Evolutionary conservation across 495 filamentous ascomycete genomes (phyloP), one percentile per base, ranked within the genome.

Genomic region (Amorphotheca resinae): DNA sequence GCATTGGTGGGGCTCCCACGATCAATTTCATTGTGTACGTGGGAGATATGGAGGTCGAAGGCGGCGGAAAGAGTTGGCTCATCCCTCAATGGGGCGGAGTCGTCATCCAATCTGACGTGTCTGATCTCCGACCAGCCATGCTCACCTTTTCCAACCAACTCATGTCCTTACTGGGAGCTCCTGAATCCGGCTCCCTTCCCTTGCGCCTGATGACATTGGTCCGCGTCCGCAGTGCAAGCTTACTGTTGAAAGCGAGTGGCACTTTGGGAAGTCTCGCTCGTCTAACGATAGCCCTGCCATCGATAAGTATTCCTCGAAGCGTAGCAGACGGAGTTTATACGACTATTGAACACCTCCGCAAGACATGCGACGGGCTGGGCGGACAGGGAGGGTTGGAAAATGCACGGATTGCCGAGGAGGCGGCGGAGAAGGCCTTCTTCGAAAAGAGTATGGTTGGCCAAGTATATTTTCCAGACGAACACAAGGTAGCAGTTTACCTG

Each of bases 401-500:
- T 56, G 87, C 87, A 1, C 69, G 82, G 6, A 77, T 88, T 12
- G 93, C 93, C 4, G 87, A 94, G 58, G 72, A 70, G 2, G 84
- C 93, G 54, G 91, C 87, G 0, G 93, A 98, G 62, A 79, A 80
- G 39, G 91, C 87, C 2, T 98, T 98, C 61, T 98, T 98, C 53
- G 93, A 98, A 66, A 94, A 93, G 61, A 93, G 82, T 55, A 98
- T 98, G 91, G 91, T 98, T 32, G 91, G 91, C 0, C 91, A 96
- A 64, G 79, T 95, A 21, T 95, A 84, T 73, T 98, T 86, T 60
- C 91, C 91, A 1, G 93, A 98, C 55, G 91, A 98, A 63, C 91
- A 98, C 56, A 98, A 96, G 62, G 73, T 96, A n/a, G 93, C 91
- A 0, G 91, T 98, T 9, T 98, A 96, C 55, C 57, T 98, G 49